Base-by-base conservation (phyloP, 495 filamentous ascomycete species). In the Pseudoneurospora amorphoporcata region DNA sequence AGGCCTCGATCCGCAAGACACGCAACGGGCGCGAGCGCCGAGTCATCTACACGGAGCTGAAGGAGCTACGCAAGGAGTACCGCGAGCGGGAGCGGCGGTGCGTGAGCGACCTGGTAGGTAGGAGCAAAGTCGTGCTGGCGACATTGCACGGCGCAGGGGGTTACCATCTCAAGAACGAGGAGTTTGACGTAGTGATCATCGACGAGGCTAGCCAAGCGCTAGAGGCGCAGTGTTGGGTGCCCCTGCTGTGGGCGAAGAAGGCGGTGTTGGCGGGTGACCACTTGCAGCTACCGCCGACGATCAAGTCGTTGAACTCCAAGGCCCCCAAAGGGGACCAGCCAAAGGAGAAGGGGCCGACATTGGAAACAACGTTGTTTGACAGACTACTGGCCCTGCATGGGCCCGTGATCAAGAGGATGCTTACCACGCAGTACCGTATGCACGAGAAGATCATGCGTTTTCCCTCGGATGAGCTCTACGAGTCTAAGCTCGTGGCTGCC, bases 391-490 rank as follows among this genome's bases (percentile, higher is more conserved):
- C 84, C 7, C 83, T 98, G 3, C 92, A 99, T 77, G 96, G 95
- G 2, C 81, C 89, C 3, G 84, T 82, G 0, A 92, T 99, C 81
- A 99, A 98, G 83, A 85, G 91, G 35, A 95, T 98, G 91, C 86
- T 98, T 12, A 98, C 92, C n/a, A 97, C 92, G 3, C 95, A 99
- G 83, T 99, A 99, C 81, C 92, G 95, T 9, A 99, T 99, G 95
- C 95, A 99, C 80, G 90, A 93, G 77, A 86, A 85, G 69, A 98
- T 99, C 77, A 98, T 98, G 95, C 84, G 87, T 43, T 98, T 98
- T 79, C 95, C 96, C 0, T 98, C 95, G 0, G 85, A 90, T 69
- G 91, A 94, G 79, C 86, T 99, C 29, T 99, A 99, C 84, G 91
- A 93, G 58, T 86, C 85, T 3, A 89, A 90, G 73, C 85, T 99